Percentiles rank a stretch among this genome's conserved stretches.
Conservation (phyloP, 306 rosid genomes). For the Corylus americana region DNA sequence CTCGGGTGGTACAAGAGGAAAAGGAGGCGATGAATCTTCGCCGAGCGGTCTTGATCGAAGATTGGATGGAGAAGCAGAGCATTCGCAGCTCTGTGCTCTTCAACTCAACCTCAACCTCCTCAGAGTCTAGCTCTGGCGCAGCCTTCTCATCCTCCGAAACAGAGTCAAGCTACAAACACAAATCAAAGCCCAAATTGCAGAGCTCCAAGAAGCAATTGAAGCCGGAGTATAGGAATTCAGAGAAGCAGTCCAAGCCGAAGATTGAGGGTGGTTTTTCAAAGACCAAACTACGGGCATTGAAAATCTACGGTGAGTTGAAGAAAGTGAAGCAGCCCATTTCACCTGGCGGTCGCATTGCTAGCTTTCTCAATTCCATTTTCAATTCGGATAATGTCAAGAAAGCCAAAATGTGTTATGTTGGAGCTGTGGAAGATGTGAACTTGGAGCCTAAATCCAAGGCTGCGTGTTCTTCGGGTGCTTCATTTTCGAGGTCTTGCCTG, state of each 20-base stretch:
- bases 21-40: constrained; percentile 42
- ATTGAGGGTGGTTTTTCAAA: constrained; percentile 41
- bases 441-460: constrained; percentile 50
- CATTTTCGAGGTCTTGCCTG: constrained; percentile 62
- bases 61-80: constrained; percentile 58
- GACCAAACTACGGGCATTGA: constrained; percentile 53
- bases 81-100: constrained; percentile 38
- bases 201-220: constrained; percentile 20
- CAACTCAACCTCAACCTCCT: constrained; percentile 54
- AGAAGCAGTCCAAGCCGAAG: constrained; percentile 30
- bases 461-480: constrained; percentile 43
- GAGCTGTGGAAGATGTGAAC: constrained; percentile 64
- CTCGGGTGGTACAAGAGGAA: background rate
- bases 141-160: constrained; percentile 66
- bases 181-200: constrained; percentile 31
- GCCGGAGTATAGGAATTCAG: constrained; percentile 16
- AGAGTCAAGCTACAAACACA: constrained; percentile 40
- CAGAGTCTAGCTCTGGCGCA: constrained; percentile 65
- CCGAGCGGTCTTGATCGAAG: constrained; percentile 55
- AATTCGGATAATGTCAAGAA: constrained; percentile 64
- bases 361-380: constrained; percentile 65
- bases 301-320: constrained; percentile 58
- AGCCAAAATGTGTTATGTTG: constrained; percentile 72
- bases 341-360: constrained; percentile 56
- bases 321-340: constrained; percentile 81